These are phyloP conservation scores for Begonia loranthoides DNA, from an alignment of 306 rosid genomes.

Conservation along the genomic window DNA sequence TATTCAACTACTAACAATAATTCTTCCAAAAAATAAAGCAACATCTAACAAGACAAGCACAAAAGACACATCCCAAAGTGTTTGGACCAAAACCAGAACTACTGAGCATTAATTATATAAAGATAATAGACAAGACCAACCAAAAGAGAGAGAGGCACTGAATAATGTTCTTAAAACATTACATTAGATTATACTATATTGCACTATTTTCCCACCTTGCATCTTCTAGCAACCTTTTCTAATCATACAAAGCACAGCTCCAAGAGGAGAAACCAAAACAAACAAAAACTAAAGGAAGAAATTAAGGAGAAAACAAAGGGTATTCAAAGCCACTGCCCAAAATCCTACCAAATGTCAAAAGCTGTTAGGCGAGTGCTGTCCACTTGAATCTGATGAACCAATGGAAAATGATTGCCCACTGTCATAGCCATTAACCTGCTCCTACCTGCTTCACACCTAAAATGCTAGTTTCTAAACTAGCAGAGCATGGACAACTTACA, in stretches of 20 bases:
- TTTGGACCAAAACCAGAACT: too few relatives aligned
- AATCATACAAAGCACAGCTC: constrained; percentile 31
- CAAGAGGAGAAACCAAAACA: neutral
- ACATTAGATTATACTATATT: constrained; percentile 31
- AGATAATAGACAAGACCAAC: neutral
- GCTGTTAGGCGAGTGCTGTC: constrained; percentile 52
- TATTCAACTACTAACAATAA: too few relatives aligned
- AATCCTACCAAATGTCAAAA: constrained; percentile 44
- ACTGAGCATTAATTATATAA: too few relatives aligned
- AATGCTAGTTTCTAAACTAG: constrained; percentile 2
- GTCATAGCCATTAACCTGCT: constrained; percentile 27
- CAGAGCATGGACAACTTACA: neutral
- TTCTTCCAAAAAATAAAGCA: too few relatives aligned
- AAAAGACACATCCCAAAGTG: too few relatives aligned
- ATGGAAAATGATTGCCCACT: constrained; percentile 18
- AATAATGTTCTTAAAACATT: too few relatives aligned
- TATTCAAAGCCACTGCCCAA: constrained; percentile 19
- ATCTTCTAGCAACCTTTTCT: constrained; percentile 54
- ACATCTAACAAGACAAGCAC: too few relatives aligned
- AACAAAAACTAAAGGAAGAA: neutral
- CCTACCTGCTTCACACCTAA: constrained; percentile 18
- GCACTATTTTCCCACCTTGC: constrained; percentile 76
- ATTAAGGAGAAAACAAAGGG: constrained; percentile 14
- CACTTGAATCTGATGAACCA: constrained; percentile 34
- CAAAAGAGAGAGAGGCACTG: too few relatives aligned